Base-by-base conservation (phyloP, 176 grass and related monocot genomes). In the Tillandsia leiboldiana region DNA sequence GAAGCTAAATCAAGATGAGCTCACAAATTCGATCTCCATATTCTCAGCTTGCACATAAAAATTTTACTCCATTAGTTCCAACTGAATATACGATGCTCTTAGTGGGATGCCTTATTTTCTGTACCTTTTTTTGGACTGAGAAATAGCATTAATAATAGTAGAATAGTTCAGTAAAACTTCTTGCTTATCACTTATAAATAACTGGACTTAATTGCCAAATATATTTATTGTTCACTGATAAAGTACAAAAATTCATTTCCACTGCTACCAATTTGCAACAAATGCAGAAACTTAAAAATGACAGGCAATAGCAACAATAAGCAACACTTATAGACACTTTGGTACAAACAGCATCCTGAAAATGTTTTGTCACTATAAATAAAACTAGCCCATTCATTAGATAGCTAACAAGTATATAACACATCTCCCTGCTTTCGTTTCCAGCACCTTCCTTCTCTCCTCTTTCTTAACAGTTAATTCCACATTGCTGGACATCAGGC, bases 391-490 rank as follows among this genome's bases (percentile, higher is more conserved):
- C 56, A 18, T 61, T 61, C 3, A 56, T 13, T 42, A 42, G 33
- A 3, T 56, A 26, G 27, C 15, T 47, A 48, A 67, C 18, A 49
- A 67, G 63, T 6, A 14, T 48, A 67, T 49, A 49, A 47, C 10
- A 67, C 65, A 67, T 49, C 65, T 65, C 48, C 29, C 28, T 70
- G 18, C 26, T 15, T 51, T 72, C 56, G 57, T 69, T 63, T 81
- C 75, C 81, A 48, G 76, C 65, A 57, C 77, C 65, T 33, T 73
- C 65, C 5, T 42, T 42, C 33, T 42, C 33, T 42, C 33, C 9
- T 10, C 11, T 50, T n/a, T 69, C 50, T 77, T 82, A 91, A 71
- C 89, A 91, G 77, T 91, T 91, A 82, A 91, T 91, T 20, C 89
- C 85, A 71, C 89, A 91, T 64, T 69, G 13, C 7, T 22, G 73